These are phyloP conservation scores for Kodamaea arcana DNA, from an alignment of 1,139 yeast species.

Conservation along the genomic window DNA sequence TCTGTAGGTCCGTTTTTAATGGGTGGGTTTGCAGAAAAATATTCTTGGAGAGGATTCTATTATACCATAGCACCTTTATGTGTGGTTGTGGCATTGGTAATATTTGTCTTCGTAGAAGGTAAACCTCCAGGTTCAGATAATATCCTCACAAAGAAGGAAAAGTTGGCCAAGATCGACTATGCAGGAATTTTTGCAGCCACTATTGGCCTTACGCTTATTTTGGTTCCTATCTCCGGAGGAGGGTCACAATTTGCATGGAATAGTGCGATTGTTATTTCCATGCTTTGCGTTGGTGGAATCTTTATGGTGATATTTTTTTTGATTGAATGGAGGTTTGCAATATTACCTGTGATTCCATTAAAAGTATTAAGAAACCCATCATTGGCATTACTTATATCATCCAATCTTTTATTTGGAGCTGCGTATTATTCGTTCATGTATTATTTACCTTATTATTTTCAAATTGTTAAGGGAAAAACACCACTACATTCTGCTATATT, in stretches of 20 bases:
- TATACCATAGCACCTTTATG: slow-evolving; percentile 45
- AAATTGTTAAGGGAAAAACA: slow-evolving; percentile 41
- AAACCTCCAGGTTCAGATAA: slow-evolving; percentile 19
- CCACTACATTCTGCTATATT: slow-evolving; percentile 37
- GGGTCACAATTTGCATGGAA: slow-evolving; percentile 51
- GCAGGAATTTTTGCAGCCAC: slow-evolving; percentile 46
- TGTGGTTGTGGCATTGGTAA: slow-evolving; percentile 22
- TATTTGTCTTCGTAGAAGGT: slow-evolving; percentile 24
- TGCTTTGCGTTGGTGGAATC: slow-evolving; percentile 44
- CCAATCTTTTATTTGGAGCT: slow-evolving; percentile 48
- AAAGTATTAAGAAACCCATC: slow-evolving; percentile 37
- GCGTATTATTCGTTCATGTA: slow-evolving; percentile 42
- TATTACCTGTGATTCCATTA: slow-evolving; percentile 55
- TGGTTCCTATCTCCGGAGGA: slow-evolving; percentile 52
- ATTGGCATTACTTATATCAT: slow-evolving; percentile 37
- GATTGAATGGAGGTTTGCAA: slow-evolving; percentile 48
- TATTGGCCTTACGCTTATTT: slow-evolving; percentile 38
- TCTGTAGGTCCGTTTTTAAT: slow-evolving; percentile 56
- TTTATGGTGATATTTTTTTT: slow-evolving; percentile 37
- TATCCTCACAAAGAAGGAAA: slow-evolving; percentile 25
- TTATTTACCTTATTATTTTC: slow-evolving; percentile 49
- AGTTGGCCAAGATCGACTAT: slow-evolving; percentile 44
- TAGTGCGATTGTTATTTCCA: slow-evolving; percentile 43
- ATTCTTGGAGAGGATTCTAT: slow-evolving; percentile 49
- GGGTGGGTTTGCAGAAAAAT: slow-evolving; percentile 44